Percentiles rank a stretch among this genome's conserved stretches.
These are phyloP conservation scores for Tothia fuscella DNA, from an alignment of 2,329 filamentous ascomycete genomes.

Conservation along the genomic window DNA sequence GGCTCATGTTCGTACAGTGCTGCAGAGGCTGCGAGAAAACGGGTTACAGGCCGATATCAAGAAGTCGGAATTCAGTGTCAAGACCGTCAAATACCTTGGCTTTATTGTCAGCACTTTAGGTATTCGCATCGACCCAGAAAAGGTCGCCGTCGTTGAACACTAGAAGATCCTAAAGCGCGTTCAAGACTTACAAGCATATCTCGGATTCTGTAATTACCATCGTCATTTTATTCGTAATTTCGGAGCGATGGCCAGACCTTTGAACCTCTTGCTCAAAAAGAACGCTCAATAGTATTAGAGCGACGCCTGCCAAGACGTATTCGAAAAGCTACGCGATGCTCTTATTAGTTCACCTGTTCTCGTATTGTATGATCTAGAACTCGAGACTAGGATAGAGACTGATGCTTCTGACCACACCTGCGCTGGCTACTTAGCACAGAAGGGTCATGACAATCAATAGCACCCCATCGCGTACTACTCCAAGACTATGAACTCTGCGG, in stretches of 20 bases:
- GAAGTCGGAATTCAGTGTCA: conserved; percentile 19
- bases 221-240: conserved; percentile 19
- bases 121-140: conserved; percentile 16
- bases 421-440: conserved; percentile 11
- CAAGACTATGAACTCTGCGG: conserved; percentile 14
- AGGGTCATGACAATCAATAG: conserved; percentile 9
- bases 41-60: conserved; percentile 12
- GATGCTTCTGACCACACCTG: conserved; percentile 15
- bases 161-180: conserved; percentile 15
- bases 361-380: conserved; percentile 13
- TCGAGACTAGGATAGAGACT: conserved; percentile 15
- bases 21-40: conserved; percentile 5
- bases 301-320: conserved; percentile 8
- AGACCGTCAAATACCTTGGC: conserved; percentile 18
- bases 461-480: conserved; percentile 16
- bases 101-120: conserved; percentile 16
- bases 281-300: not conserved
- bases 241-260: conserved; percentile 12
- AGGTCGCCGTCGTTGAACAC: conserved; percentile 13
- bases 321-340: conserved; percentile 12
- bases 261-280: conserved; percentile 14
- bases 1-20: conserved; percentile 7
- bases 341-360: conserved; percentile 16
- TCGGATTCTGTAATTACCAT: conserved; percentile 22
- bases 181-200: conserved; percentile 17